Conservation (phyloP, 306 rosid species). For the Ochetophila trinervis region DNA sequence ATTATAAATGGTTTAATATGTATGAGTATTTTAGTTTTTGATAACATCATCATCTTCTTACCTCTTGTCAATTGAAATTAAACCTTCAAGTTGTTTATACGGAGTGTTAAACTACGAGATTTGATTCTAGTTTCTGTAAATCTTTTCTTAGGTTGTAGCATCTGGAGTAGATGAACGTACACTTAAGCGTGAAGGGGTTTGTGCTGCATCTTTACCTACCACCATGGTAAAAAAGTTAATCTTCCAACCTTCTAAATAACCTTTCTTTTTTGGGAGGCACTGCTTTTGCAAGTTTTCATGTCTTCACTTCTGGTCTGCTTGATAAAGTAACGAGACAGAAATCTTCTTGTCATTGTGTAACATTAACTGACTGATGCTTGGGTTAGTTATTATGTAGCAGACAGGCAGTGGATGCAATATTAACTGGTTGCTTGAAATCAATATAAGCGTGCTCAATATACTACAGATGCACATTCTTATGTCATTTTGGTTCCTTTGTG, state of each 20-base stretch:
- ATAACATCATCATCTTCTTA: neutral
- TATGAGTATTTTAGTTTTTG: neutral
- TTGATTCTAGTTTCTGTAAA: conserved; percentile 10
- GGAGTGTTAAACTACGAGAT: conserved; percentile 19
- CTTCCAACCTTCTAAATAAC: conserved; percentile 4
- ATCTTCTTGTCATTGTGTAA: neutral
- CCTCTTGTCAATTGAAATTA: conserved; percentile 4
- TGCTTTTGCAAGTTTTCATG: conserved; percentile 4
- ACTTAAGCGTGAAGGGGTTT: conserved; percentile 98
- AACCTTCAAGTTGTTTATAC: conserved; percentile 2
- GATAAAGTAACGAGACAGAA: neutral
- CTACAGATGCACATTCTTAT: neutral
- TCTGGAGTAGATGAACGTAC: conserved; percentile 96
- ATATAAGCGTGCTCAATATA: neutral
- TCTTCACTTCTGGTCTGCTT: conserved; percentile 18
- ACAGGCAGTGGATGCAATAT: conserved; percentile 6
- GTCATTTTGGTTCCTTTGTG: conserved; percentile 22
- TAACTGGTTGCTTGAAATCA: conserved; percentile 18
- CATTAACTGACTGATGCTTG: neutral
- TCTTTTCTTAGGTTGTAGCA: conserved; percentile 73
- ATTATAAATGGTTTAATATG: neutral
- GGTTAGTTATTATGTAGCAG: conserved; percentile 11
- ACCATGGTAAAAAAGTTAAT: conserved; percentile 64
- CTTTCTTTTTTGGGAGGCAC: conserved; percentile 11
- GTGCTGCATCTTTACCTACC: conserved; percentile 97